Percentiles rank a stretch among this genome's conserved stretches.
Conservation (phyloP, 805 yeast genomes). For the Blastobotrys muscicola region DNA sequence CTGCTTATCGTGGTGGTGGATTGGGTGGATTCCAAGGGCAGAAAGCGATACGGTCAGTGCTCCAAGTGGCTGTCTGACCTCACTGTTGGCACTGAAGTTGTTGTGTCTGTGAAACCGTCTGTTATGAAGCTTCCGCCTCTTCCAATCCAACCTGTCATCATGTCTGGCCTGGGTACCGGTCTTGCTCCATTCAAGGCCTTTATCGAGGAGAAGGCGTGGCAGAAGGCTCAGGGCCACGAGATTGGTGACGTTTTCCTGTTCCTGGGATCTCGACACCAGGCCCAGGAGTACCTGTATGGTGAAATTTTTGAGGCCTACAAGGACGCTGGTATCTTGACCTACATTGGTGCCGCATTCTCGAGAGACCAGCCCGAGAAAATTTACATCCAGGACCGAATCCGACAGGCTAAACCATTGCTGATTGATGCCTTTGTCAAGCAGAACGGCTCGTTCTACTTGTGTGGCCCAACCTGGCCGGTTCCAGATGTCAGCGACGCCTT, state of each 20-base stretch:
- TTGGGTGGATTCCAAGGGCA: conserved; percentile 81
- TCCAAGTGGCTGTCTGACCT: conserved; percentile 83
- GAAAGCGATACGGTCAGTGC: conserved; percentile 87
- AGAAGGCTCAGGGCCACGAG: conserved; percentile 74
- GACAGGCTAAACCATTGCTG: conserved; percentile 62
- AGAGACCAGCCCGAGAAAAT: conserved; percentile 94
- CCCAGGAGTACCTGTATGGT: conserved; percentile 92
- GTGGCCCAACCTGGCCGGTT: conserved; percentile 99
- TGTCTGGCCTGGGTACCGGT: conserved; percentile 98
- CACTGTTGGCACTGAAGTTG: conserved; percentile 70
- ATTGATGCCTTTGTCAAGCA: conserved; percentile 70
- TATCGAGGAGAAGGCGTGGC: conserved; percentile 91
- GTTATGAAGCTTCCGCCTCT: conserved; percentile 92
- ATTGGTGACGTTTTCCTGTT: conserved; percentile 84
- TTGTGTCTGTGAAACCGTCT: conserved; percentile 91
- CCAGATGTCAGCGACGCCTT: conserved; percentile 90
- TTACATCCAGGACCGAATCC: conserved; percentile 88
- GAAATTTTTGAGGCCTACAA: conserved; percentile 96
- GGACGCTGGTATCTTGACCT: conserved; percentile 85
- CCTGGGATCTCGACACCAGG: conserved; percentile 90
- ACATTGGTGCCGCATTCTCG: conserved; percentile 95
- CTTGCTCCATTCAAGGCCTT: conserved; percentile 98
- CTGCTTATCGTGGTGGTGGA: conserved; percentile 90
- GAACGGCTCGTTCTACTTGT: conserved; percentile 85
- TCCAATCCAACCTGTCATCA: conserved; percentile 80